Percentiles rank a stretch among this genome's conserved stretches.
phyloP scores from a whole-genome alignment of 2,329 filamentous ascomycete genomes.

The Byssochlamys sp. region DNA sequence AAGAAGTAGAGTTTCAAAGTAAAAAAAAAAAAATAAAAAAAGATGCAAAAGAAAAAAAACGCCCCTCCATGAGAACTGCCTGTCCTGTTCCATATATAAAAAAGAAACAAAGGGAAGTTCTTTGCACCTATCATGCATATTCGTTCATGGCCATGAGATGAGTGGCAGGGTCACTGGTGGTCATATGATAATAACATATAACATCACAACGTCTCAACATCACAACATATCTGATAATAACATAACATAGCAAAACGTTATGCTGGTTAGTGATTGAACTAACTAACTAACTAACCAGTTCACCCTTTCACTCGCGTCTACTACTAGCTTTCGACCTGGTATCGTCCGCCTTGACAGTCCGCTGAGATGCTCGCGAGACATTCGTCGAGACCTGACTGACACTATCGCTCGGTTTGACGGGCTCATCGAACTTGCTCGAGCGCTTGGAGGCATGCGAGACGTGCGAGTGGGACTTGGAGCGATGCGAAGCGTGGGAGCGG shows the following conservation, averaged over 20 bases:
- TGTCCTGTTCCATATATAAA: not conserved
- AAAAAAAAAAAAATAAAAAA: not conserved
- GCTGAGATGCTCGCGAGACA: conserved; percentile 17
- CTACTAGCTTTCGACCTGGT: conserved; percentile 18
- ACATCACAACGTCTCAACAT: not conserved
- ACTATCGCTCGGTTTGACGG: conserved; percentile 29
- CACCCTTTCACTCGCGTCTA: conserved; percentile 18
- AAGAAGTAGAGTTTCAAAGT: too few species aligned
- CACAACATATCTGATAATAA: not conserved
- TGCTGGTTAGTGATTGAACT: too few species aligned
- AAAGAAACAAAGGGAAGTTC: not conserved
- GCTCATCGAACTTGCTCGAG: conserved; percentile 29
- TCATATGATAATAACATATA: not conserved
- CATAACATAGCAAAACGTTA: not conserved
- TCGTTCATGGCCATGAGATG: too few species aligned
- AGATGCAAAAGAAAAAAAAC: not conserved
- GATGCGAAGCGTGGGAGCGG: conserved; percentile 8
- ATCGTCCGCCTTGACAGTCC: conserved; percentile 22
- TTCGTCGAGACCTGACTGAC: conserved; percentile 30
- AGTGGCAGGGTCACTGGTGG: too few species aligned
- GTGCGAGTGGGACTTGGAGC: conserved; percentile 9
- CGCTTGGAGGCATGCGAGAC: conserved; percentile 18
- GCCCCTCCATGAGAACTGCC: not conserved
- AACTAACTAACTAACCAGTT: too few species aligned
- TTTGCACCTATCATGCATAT: not conserved